Conservation (phyloP, 208 protist genomes). For the Acanthamoeba culbertsoni region DNA sequence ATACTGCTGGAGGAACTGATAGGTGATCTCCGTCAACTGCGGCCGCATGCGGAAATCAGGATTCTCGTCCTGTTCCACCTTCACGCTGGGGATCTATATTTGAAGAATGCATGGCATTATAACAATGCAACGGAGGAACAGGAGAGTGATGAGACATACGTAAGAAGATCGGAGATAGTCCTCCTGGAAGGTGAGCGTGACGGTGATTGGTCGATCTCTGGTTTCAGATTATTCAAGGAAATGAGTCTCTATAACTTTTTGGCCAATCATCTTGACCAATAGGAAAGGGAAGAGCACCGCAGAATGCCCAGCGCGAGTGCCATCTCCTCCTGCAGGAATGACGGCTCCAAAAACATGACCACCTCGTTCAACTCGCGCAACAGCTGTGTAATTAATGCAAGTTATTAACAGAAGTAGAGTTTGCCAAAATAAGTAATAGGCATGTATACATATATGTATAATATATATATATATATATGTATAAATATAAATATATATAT, state of each 20-base stretch:
- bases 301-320: neutral
- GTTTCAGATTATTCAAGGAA: neutral
- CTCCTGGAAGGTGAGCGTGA: constrained; percentile 8
- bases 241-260: neutral
- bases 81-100: neutral
- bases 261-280: neutral
- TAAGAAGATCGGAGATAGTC: neutral
- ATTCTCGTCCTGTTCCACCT: constrained; percentile 22
- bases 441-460: too few relatives aligned
- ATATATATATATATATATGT: too few relatives aligned
- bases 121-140: neutral
- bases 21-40: constrained; percentile 7
- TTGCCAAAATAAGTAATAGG: too few relatives aligned
- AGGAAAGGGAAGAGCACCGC: neutral
- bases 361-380: constrained; percentile 24
- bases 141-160: neutral
- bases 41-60: neutral
- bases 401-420: neutral
- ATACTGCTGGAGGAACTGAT: neutral
- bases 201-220: neutral
- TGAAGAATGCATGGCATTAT: neutral
- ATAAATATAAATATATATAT: too few relatives aligned
- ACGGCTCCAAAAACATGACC: neutral
- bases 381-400: neutral
- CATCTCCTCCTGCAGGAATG: neutral